phyloP scores from a whole-genome alignment of 805 yeast genomes.

The Candida silvicultrix region DNA sequence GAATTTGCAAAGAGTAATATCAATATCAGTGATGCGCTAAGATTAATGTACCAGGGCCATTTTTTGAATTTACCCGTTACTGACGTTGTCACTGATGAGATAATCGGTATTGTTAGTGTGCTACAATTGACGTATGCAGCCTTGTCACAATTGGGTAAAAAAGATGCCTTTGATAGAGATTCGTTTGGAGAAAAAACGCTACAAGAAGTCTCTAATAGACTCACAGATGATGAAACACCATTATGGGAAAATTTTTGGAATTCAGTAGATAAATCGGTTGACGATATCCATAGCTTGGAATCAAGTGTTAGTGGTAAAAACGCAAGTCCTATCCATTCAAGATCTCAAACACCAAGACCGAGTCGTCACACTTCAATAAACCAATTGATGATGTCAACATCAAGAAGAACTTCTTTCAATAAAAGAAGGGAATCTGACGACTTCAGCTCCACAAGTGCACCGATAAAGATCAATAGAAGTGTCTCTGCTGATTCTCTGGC shows the following conservation, averaged over 20 bases:
- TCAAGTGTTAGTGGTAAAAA: slow-evolving; percentile 13
- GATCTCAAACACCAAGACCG: slow-evolving; percentile 17
- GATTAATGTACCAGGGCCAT: slow-evolving; percentile 42
- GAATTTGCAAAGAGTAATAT: slow-evolving; percentile 34
- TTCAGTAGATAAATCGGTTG: slow-evolving; percentile 23
- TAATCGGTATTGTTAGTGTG: slow-evolving; percentile 38
- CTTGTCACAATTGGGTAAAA: slow-evolving; percentile 27
- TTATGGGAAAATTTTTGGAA: slow-evolving; percentile 28
- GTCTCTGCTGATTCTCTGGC: slow-evolving; percentile 18
- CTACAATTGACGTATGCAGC: slow-evolving; percentile 37
- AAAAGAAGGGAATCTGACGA: slow-evolving; percentile 8
- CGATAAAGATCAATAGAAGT: slow-evolving; percentile 4
- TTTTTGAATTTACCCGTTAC: slow-evolving; percentile 37
- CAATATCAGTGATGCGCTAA: slow-evolving; percentile 36
- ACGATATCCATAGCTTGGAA: slow-evolving; percentile 21
- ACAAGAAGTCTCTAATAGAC: slow-evolving; percentile 18
- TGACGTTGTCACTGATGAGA: slow-evolving; percentile 16
- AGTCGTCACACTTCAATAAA: slow-evolving; percentile 17
- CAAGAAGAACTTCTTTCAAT: slow-evolving; percentile 17
- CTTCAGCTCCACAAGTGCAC: slow-evolving; percentile 1
- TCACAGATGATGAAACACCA: slow-evolving; percentile 18
- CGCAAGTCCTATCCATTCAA: slow-evolving; percentile 14
- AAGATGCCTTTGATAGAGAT: slow-evolving; percentile 15
- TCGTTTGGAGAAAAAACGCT: slow-evolving; percentile 14
- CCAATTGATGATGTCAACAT: slow-evolving; percentile 9